These are phyloP conservation scores for Rosa chinensis DNA, from an alignment of 306 rosid genomes.

Conservation along the genomic window DNA sequence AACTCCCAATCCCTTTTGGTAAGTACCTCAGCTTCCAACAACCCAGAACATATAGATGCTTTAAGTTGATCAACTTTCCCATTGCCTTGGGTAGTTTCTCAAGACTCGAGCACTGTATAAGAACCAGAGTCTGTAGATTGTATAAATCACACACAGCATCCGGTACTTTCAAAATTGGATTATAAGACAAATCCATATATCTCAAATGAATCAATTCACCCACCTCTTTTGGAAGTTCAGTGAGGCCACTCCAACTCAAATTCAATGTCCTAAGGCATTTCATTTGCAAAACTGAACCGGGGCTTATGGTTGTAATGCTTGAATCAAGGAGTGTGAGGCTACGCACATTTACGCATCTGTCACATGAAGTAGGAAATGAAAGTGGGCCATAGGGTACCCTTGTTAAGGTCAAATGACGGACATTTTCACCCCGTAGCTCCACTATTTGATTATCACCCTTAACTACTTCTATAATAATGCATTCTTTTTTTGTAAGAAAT, in stretches of 20 bases:
- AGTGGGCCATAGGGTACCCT: background rate
- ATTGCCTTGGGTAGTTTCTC: background rate
- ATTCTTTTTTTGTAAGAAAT: background rate
- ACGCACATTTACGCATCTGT: background rate
- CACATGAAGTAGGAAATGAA: background rate
- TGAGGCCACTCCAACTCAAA: background rate
- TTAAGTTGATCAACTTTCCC: background rate
- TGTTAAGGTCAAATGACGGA: background rate
- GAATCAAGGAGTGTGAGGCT: background rate
- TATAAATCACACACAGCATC: background rate
- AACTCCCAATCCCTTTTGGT: background rate
- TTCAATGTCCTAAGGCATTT: background rate
- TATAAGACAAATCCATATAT: background rate
- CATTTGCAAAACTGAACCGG: background rate
- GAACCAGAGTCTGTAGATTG: background rate
- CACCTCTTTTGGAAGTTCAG: background rate
- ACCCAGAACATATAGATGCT: background rate
- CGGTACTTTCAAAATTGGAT: background rate
- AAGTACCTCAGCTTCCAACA: rapidly evolving
- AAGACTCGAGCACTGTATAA: rapidly evolving
- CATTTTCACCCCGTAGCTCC: background rate
- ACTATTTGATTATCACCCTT: background rate
- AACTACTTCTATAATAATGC: background rate
- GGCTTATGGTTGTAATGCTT: background rate
- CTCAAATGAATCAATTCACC: background rate